phyloP scores from a whole-genome alignment of 106 monocot species.

The Apostasia shenzhenica region DNA sequence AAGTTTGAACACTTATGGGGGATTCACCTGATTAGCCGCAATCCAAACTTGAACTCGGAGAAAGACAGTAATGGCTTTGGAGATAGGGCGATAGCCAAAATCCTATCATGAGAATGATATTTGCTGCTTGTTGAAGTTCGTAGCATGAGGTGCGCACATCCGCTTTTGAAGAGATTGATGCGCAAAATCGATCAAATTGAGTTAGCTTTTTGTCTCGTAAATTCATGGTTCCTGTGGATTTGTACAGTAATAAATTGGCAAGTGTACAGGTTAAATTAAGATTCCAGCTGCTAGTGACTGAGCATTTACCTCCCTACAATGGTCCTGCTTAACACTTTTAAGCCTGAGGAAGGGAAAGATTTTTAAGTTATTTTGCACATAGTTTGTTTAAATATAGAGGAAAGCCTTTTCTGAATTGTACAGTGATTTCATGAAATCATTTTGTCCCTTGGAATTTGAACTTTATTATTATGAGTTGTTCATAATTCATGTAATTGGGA shows the following conservation, averaged over 20 bases:
- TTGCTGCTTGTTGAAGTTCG: neutral
- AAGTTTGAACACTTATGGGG: neutral
- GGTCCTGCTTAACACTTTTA: too few relatives aligned
- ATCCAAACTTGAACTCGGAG: neutral
- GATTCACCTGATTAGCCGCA: conserved; percentile 5
- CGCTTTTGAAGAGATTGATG: conserved; percentile 16
- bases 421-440: too few relatives aligned
- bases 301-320: too few relatives aligned
- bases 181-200: neutral
- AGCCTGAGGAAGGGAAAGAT: too few relatives aligned
- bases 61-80: neutral
- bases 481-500: too few relatives aligned
- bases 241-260: conserved; percentile 5
- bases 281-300: neutral
- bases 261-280: neutral
- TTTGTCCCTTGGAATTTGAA: too few relatives aligned
- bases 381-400: too few relatives aligned
- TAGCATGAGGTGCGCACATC: conserved; percentile 4
- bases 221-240: neutral
- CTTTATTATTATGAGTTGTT: too few relatives aligned
- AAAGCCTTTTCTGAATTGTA: too few relatives aligned
- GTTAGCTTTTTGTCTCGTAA: neutral
- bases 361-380: too few relatives aligned
- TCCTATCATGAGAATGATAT: neutral
- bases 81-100: neutral